Base-by-base conservation (phyloP, 208 protist genomes). In the Acanthamoeba triangularis region DNA sequence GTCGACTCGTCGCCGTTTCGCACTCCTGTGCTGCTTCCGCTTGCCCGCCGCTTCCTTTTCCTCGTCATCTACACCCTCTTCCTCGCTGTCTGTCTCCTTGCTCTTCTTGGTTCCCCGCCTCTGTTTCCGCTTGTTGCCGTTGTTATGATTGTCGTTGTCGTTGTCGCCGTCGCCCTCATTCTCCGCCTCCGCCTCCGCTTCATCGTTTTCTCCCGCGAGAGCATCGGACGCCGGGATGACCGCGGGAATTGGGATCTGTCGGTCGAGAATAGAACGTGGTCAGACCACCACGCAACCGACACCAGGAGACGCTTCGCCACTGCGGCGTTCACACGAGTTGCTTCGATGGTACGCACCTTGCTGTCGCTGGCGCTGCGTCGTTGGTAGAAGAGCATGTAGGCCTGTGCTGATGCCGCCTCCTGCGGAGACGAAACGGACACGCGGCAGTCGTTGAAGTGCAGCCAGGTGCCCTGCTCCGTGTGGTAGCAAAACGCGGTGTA, bases 311-410 rank as follows among this genome's bases (percentile, higher is more conserved):
- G 33, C 30, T 4, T 28, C 25, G 63, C 63, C 25, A 30, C 63
- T 72, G 3, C 3, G 30, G 20, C 33, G 6, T 1, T 28, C 69
- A 33, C 35, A 20, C n/a, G n/a, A n/a, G 14, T 1, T 20, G 14
- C 69, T 78, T 16, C 11, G 69, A 78, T 1, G 35, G 69, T 25
- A 13, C 33, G 69, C 14, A 63, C 25, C 14, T 88, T 88, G 80
- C n/a, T 88, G 80, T 30, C 20, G 18, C 16, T 52, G 52, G 80
- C 84, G 30, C 30, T 61, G 20, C 84, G 59, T 37, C 49, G 54
- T 67, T 90, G 84, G 44, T 90, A 90, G 59, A 90, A 90, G 30
- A 90, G 52, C 49, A 90, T 25, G 59, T 90, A 90, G 54, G 84
- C 84, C 84, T 90, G 84, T 11, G 84, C 49, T 30, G 54, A 44